Percentiles rank a stretch among this genome's conserved stretches.
These are phyloP conservation scores for Vitis labrusca DNA, from an alignment of 164 flowering plant genomes.

Conservation along the genomic window DNA sequence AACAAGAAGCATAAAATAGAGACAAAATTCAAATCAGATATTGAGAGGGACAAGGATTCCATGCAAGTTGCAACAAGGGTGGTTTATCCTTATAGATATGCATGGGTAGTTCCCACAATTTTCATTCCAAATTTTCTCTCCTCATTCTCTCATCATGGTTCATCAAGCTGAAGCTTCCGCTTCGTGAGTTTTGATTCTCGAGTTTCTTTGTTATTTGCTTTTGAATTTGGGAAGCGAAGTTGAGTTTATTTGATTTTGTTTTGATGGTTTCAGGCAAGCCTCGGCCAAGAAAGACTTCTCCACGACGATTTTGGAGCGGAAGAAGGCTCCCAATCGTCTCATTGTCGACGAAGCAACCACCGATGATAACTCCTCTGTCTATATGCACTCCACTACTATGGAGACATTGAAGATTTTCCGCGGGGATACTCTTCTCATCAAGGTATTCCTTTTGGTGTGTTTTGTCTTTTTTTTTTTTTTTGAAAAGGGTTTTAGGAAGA, in stretches of 20 bases:
- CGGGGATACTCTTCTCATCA: constrained; percentile 32
- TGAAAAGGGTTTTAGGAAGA: no score
- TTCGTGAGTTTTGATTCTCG: constrained; percentile 20
- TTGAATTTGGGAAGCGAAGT: no score
- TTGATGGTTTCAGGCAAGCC: constrained; percentile 17
- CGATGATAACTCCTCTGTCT: constrained; percentile 31
- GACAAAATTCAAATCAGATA: no score
- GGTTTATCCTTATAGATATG: no score
- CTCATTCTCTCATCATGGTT: constrained; percentile 13
- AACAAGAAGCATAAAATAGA: no score
- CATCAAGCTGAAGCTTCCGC: constrained; percentile 27
- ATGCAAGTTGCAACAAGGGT: no score
- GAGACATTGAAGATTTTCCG: constrained; percentile 28
- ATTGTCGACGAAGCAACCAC: constrained; percentile 31
- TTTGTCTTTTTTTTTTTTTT: not conserved
- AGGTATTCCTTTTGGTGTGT: constrained; percentile 11
- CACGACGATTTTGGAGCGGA: constrained; percentile 33
- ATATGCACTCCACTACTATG: constrained; percentile 25
- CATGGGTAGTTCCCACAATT: no score
- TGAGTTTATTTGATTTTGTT: not conserved
- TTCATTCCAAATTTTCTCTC: not conserved
- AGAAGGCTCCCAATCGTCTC: constrained; percentile 34
- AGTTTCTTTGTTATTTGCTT: not conserved
- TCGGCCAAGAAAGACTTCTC: constrained; percentile 33
- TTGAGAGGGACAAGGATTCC: no score